A percentile compares a stretch with the other conserved stretches of the same genome.
Evolutionary conservation across 352 stramenopile species (phyloP).

Genomic region (Globisporangium nagaii): DNA sequence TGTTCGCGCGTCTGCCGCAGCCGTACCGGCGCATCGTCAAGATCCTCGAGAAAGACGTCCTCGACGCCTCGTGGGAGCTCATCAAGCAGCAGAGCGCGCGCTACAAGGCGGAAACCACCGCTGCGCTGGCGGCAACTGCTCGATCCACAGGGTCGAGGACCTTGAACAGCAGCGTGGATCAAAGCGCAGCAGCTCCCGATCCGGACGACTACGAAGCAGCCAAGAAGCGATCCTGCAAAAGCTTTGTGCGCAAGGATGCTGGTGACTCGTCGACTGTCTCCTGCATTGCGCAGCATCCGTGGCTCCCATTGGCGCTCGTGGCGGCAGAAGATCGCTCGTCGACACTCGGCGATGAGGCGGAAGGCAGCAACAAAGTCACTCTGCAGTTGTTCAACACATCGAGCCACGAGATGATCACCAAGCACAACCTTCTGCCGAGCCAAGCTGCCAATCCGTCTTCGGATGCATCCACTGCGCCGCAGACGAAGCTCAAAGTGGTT

Average conservation of each 20-base stretch:
- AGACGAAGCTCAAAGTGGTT: background rate
- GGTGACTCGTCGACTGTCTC: background rate
- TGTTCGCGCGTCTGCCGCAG: slow-evolving; percentile 55
- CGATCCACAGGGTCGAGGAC: slow-evolving; percentile 13
- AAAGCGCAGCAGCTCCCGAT: background rate
- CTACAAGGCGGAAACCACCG: slow-evolving; percentile 30
- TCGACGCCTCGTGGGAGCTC: slow-evolving; percentile 46
- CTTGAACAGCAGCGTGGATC: background rate
- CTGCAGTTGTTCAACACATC: slow-evolving; percentile 4
- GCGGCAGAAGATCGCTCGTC: background rate
- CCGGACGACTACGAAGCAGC: slow-evolving; percentile 40
- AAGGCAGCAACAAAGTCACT: background rate
- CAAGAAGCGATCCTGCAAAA: slow-evolving; percentile 37
- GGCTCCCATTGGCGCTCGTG: slow-evolving; percentile 3
- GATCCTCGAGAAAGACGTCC: slow-evolving; percentile 51
- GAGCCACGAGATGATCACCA: background rate
- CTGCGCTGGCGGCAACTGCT: slow-evolving; percentile 10
- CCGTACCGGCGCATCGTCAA: slow-evolving; percentile 63
- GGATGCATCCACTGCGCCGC: background rate
- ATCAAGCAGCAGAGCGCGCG: slow-evolving; percentile 36
- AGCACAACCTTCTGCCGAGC: background rate
- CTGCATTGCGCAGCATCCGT: slow-evolving; percentile 1
- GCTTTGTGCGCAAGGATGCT: background rate
- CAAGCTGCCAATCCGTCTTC: background rate
- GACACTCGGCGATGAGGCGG: background rate